Base-by-base conservation (phyloP, 73 alveolate species). In the Tetrahymena borealis region DNA sequence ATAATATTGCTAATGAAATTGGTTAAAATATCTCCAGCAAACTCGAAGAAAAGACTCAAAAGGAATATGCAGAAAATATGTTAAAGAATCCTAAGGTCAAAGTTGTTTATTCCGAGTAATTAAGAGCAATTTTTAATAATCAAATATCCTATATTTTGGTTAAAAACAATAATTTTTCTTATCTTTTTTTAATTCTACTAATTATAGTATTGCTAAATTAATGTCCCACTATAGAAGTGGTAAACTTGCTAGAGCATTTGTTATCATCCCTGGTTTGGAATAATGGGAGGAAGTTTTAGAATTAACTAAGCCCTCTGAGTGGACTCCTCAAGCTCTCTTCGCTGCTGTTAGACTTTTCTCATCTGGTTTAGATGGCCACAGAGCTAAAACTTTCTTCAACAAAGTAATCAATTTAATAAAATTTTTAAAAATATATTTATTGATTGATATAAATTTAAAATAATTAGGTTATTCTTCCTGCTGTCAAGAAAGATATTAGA, bases 211-310 rank as follows among this genome's bases (percentile, higher is more conserved):
- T 9, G 99, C 99, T 11, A 96, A 95, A 78, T 94, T 98, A 43
- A 90, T 98, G 93, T 92, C 95, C 78, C 94, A 97, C 36, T 98
- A 97, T 42, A 95, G 98, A 39, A 91, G 97, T 39, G 99, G 99
- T 8, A 97, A 97, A 92, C 94, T 97, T 39, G 99, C 99, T 39
- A 96, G 97, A 94, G 97, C 98, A 7, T 97, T 98, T 78, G 96
- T 97, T 94, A 96, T 97, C 1, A 93, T 98, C 60, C 98, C 99
- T 16, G 93, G 95, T 18, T 94, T 98, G 28, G 98, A 98, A 91
- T 97, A 98, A 91, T 98, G 99, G 99, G 98, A 98, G 94, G 99
- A 97, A 94, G 94, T 98, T 32, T 91, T 98, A 90, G 95, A 95
- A 96, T 93, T 98, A 79, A 97, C 99, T 9, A 97, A 96, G 78